A percentile compares a stretch with the other conserved stretches of the same genome.
These are phyloP conservation scores for Lactarius indigo DNA, from an alignment of 768 basidiomycete species.

Conservation along the genomic window DNA sequence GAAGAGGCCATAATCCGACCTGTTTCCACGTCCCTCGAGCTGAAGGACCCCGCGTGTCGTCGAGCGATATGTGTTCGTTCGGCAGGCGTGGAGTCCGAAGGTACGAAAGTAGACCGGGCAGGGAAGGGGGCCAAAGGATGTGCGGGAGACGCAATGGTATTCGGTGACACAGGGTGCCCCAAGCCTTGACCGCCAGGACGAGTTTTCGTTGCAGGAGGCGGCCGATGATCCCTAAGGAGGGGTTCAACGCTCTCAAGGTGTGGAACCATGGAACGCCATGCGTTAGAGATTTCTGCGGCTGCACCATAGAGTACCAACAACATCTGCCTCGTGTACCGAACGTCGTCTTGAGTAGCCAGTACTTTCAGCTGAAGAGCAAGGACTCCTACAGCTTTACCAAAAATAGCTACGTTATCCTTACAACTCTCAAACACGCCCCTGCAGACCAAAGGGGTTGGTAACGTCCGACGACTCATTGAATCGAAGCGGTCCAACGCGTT, in stretches of 20 bases:
- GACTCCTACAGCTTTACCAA: conserved; percentile 85
- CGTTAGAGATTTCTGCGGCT: conserved; percentile 78
- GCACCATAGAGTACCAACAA: conserved; percentile 86
- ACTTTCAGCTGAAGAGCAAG: conserved; percentile 77
- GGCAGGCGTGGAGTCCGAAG: conserved; percentile 29
- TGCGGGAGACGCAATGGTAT: conserved; percentile 35
- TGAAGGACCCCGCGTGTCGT: conserved; percentile 94
- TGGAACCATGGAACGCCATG: conserved; percentile 76
- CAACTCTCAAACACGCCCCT: conserved; percentile 78
- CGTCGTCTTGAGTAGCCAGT: conserved; percentile 69
- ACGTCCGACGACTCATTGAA: conserved; percentile 60
- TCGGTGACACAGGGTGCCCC: conserved; percentile 4
- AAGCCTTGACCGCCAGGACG: conserved; percentile 32
- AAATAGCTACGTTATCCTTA: conserved; percentile 76
- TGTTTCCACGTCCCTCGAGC: conserved; percentile 85
- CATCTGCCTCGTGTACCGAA: conserved; percentile 84
- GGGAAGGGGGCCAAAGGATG: conserved; percentile 24
- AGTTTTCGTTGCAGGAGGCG: conserved; percentile 34
- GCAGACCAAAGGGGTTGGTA: conserved; percentile 71
- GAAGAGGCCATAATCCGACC: conserved; percentile 77
- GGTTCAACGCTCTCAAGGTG: conserved; percentile 68
- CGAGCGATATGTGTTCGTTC: conserved; percentile 50
- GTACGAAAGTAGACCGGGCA: conserved; percentile 27
- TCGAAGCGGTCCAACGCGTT: conserved; percentile 91
- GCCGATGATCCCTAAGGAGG: conserved; percentile 47